Base-by-base conservation (phyloP, 2,329 filamentous ascomycete genomes). In the Biscogniauxia sp. region DNA sequence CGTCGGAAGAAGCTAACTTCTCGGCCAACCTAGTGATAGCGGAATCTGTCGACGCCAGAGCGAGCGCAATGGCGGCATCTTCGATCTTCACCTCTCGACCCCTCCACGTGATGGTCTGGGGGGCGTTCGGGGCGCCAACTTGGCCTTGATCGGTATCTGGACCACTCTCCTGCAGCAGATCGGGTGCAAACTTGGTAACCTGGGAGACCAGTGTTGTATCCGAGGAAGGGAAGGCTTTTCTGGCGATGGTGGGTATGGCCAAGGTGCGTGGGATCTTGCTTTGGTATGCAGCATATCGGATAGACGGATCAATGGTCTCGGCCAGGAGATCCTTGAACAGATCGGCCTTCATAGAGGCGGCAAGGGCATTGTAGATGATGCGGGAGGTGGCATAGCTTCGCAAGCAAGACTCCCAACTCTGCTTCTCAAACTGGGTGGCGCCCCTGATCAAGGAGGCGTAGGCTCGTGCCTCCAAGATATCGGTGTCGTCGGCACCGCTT, bases 231-330 rank as follows among this genome's bases (percentile, higher is more conserved):
- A 98, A 97, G 62, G 88, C 88, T 66, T 90, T 88, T 68, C 88
- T 88, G 2, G 92, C 90, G 65, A 98, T 90, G 7, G 87, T 85
- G 0, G 89, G 84, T 54, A 97, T 88, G 2, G 93, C 88, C 57
- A 93, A 85, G 1, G 93, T 97, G 51, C 95, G 88, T 0, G 94
- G 91, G 32, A 96, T 85, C 73, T 94, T 90, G 73, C 93, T 84
- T 75, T 97, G 93, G 74, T 98, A 98, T 19, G 95, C 93, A 41
- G 93, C 93, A 75, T 96, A 98, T 64, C 94, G 89, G 70, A 99
- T 91, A 64, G 93, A 96, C 1, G 93, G 93, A 73, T 99, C 95
- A 63, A 97, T 88, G 4, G 91, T 96, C 69, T 91, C 88, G 54
- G 89, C 87, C 60, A 99, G 79, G 23, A 97, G 82, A 63, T 98